Percentiles rank a stretch among this genome's conserved stretches.
phyloP scores from a whole-genome alignment of 208 protist genomes.

The Trichomonas tenax region DNA sequence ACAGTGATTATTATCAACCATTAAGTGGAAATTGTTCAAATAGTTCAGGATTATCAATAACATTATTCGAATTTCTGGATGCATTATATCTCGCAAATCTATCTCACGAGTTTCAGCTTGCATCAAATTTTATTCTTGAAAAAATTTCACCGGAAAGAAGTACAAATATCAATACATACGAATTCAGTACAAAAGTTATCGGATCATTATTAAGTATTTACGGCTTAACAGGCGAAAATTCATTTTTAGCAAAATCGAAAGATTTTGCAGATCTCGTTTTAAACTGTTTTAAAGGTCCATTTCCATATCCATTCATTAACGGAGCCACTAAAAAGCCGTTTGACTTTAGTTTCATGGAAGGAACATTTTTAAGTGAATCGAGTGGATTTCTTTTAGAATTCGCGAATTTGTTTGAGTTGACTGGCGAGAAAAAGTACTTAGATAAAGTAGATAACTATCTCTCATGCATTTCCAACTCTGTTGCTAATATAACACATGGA shows the following conservation, averaged over 20 bases:
- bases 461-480: not conserved
- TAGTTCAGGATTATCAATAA: slow-evolving; percentile 4
- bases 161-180: not conserved
- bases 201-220: not conserved
- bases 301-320: not conserved
- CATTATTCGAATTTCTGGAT: not conserved
- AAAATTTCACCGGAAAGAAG: not conserved
- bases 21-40: not conserved
- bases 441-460: not conserved
- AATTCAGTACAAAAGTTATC: not conserved
- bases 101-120: not conserved
- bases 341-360: not conserved
- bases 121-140: not conserved
- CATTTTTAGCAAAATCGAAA: not conserved
- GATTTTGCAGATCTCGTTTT: not conserved
- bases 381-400: not conserved
- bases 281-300: not conserved
- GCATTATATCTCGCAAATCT: not conserved
- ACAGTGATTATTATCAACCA: not conserved
- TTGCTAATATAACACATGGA: not conserved
- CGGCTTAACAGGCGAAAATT: not conserved
- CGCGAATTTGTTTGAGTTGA: not conserved
- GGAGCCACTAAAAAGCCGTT: not conserved
- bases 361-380: slow-evolving; percentile 1
- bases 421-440: not conserved